phyloP scores from a whole-genome alignment of 2,329 filamentous ascomycete genomes.

The Keithomyces neogunnii region DNA sequence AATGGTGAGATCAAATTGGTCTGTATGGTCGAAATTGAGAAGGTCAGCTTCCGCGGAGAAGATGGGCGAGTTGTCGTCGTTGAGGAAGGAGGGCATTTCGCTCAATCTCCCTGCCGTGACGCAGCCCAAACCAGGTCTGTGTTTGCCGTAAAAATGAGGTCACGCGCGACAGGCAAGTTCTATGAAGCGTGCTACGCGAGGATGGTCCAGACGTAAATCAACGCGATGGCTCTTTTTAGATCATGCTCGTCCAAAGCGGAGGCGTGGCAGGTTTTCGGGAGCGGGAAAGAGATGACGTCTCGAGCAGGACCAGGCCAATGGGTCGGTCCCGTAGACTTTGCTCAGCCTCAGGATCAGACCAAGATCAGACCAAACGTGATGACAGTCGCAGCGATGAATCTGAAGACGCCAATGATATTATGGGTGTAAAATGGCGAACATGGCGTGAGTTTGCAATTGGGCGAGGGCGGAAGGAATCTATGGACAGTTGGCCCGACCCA shows the following conservation, averaged over 20 bases:
- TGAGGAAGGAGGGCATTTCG: conserved; percentile 48
- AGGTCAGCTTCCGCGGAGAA: conserved; percentile 34
- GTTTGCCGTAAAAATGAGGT: not conserved
- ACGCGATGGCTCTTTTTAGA: not conserved
- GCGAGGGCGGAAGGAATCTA: not conserved
- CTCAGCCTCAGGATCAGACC: not conserved
- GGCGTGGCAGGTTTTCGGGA: not conserved
- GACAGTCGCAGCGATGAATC: not conserved
- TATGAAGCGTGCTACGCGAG: not conserved
- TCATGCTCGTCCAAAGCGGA: not conserved
- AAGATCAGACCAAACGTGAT: not conserved
- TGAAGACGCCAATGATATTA: not conserved
- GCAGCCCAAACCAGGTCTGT: not conserved
- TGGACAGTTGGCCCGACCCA: not conserved
- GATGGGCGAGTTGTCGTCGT: conserved; percentile 34
- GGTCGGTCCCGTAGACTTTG: not conserved
- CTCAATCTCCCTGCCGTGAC: conserved; percentile 5
- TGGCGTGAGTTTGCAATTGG: not conserved
- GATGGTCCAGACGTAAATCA: not conserved
- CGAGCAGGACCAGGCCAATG: not conserved
- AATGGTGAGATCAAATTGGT: conserved; percentile 25
- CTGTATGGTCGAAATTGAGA: conserved; percentile 34
- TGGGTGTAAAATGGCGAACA: not conserved
- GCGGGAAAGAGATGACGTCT: not conserved
- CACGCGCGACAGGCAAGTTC: not conserved